Percentiles rank a stretch among this genome's conserved stretches.
Evolutionary conservation across 192 early-diverging fungal species (phyloP).

Genomic region (Backusella psychrophila): DNA sequence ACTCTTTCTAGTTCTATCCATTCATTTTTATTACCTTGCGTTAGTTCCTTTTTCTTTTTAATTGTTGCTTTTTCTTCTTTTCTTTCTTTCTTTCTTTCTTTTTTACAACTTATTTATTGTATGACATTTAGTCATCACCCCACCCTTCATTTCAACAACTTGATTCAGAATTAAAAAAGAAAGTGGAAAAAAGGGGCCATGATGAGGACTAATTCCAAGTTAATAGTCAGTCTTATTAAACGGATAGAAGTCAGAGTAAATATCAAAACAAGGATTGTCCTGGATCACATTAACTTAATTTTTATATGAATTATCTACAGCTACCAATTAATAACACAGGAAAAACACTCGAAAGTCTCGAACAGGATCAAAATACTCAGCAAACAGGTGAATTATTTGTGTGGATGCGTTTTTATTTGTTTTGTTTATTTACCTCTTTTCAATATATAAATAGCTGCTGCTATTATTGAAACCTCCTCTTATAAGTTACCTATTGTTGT

Average conservation of each 20-base stretch:
- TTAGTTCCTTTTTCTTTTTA: not conserved
- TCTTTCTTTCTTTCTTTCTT: not conserved
- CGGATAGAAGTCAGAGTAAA: constrained; percentile 25
- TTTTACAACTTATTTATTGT: not conserved
- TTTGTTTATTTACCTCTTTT: not conserved
- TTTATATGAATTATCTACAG: not conserved
- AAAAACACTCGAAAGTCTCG: constrained; percentile 19
- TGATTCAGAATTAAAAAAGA: not conserved
- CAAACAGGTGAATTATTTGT: constrained; percentile 25
- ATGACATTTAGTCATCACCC: not conserved
- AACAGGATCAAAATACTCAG: constrained; percentile 29
- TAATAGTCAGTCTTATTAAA: constrained; percentile 27
- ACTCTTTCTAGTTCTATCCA: not conserved
- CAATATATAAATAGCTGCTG: constrained; percentile 16
- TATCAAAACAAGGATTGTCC: not conserved
- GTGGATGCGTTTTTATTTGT: not conserved
- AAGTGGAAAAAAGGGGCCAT: not conserved
- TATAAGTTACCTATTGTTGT: constrained; percentile 19
- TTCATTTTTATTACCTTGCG: not conserved
- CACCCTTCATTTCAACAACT: constrained; percentile 1
- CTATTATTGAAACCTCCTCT: constrained; percentile 26
- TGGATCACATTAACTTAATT: not conserved
- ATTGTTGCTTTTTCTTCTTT: not conserved
- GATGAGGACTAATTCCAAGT: constrained; percentile 22
- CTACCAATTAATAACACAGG: constrained; percentile 26